Evolutionary conservation across 2,329 filamentous ascomycete genomes (phyloP).

Genomic region (Hypoxylon rubiginosum): DNA sequence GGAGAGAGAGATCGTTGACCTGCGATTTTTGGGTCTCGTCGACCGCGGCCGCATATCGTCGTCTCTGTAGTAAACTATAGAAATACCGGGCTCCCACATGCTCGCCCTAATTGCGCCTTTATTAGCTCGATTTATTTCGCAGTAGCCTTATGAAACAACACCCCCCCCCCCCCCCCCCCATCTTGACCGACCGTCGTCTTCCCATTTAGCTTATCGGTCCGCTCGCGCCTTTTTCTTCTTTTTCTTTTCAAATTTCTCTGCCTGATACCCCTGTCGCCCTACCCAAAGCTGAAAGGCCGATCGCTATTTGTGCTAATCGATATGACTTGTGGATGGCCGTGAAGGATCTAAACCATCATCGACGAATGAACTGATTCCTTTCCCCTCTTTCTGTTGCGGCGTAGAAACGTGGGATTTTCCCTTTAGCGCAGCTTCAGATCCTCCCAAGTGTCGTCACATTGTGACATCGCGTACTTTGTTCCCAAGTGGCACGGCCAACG

Average conservation of each 20-base stretch:
- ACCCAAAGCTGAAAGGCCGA: constrained; percentile 30
- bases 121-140: constrained; percentile 8
- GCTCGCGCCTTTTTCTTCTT: constrained; percentile 20
- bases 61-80: no score
- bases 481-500: constrained; percentile 5
- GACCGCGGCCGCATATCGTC: neutral
- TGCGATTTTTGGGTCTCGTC: constrained; percentile 9
- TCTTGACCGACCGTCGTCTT: neutral
- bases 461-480: constrained; percentile 26
- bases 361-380: neutral
- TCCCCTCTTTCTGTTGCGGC: constrained; percentile 17
- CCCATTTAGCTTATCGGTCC: constrained; percentile 8
- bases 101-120: constrained; percentile 1
- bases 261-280: constrained; percentile 21
- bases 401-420: constrained; percentile 11
- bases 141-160: constrained; percentile 29
- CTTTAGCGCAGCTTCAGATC: neutral
- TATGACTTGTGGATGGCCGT: constrained; percentile 23
- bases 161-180: neutral
- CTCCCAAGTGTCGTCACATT: constrained; percentile 31
- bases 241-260: constrained; percentile 9
- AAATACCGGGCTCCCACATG: neutral
- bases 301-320: constrained; percentile 37
- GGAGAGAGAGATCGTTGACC: constrained; percentile 20
- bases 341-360: constrained; percentile 29